Evolutionary conservation across 768 basidiomycete genomes (phyloP).

Genomic region (Suillus subaureus): DNA sequence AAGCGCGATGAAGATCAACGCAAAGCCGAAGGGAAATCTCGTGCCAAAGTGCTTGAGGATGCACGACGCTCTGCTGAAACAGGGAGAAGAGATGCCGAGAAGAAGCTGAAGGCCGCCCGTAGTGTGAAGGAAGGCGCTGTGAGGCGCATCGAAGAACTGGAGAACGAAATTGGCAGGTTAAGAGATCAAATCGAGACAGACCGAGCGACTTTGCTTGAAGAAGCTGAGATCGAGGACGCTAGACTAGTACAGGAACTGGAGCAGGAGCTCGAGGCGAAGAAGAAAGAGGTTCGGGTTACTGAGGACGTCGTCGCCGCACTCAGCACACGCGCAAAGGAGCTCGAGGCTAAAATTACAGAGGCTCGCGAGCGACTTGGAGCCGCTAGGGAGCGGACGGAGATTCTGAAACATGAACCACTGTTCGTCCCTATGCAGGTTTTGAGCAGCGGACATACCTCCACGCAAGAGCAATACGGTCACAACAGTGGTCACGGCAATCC

Average conservation of each 20-base stretch:
- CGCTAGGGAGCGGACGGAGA: conserved; percentile 62
- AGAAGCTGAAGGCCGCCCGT: conserved; percentile 75
- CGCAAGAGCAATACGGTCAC: conserved; percentile 11
- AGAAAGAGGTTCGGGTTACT: conserved; percentile 53
- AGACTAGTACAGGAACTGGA: conserved; percentile 47
- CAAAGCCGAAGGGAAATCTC: conserved; percentile 77
- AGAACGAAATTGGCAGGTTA: conserved; percentile 60
- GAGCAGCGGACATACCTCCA: conserved; percentile 9
- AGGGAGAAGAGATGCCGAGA: conserved; percentile 83
- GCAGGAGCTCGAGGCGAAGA: conserved; percentile 54
- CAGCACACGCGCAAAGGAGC: conserved; percentile 65
- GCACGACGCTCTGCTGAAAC: conserved; percentile 81
- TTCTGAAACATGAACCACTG: conserved; percentile 44
- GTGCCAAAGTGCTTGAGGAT: conserved; percentile 87
- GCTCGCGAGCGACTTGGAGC: conserved; percentile 60
- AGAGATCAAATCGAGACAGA: conserved; percentile 59
- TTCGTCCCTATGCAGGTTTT: conserved; percentile 34
- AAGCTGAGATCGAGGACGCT: conserved; percentile 43
- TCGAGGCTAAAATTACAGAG: conserved; percentile 70
- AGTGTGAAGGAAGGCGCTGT: conserved; percentile 62
- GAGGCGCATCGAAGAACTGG: conserved; percentile 58
- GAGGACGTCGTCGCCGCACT: conserved; percentile 70
- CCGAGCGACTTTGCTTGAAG: conserved; percentile 50
- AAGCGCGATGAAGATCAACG: conserved; percentile 85
- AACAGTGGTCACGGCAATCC: conserved; percentile 11